Percentiles rank a stretch among this genome's conserved stretches.
phyloP scores from a whole-genome alignment of 805 yeast genomes.

The Teunomyces tritomae region DNA sequence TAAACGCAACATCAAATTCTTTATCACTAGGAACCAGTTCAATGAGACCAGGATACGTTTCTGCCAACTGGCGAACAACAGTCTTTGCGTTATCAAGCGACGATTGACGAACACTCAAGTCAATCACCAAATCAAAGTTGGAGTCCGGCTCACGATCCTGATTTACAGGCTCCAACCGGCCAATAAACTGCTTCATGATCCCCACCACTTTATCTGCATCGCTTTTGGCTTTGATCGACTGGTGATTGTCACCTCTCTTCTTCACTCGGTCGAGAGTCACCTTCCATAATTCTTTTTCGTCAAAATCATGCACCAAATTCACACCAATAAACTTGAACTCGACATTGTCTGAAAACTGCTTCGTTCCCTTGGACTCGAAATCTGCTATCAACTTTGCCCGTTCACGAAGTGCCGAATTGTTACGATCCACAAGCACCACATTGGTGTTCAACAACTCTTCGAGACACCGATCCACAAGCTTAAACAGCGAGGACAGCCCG shows the following conservation, averaged over 20 bases:
- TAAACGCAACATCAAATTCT: conserved; percentile 46
- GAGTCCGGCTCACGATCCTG: conserved; percentile 53
- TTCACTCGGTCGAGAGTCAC: conserved; percentile 60
- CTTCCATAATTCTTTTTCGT: conserved; percentile 40
- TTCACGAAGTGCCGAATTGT: conserved; percentile 73
- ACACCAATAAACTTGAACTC: conserved; percentile 63
- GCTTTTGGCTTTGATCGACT: conserved; percentile 60
- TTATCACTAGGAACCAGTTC: conserved; percentile 23
- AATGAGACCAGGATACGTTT: conserved; percentile 43
- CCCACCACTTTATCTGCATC: conserved; percentile 50
- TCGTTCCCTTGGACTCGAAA: conserved; percentile 41
- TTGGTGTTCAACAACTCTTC: conserved; percentile 27
- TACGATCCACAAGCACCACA: conserved; percentile 75
- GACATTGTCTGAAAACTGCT: conserved; percentile 33
- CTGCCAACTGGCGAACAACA: conserved; percentile 24
- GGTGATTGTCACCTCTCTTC: conserved; percentile 84
- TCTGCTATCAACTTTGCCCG: conserved; percentile 62
- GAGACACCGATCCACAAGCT: conserved; percentile 48
- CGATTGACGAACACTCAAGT: conserved; percentile 44
- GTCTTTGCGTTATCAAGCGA: conserved; percentile 14
- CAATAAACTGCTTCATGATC: conserved; percentile 73
- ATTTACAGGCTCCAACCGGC: conserved; percentile 63
- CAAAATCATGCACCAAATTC: conserved; percentile 50
- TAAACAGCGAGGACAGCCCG: conserved; percentile 42
- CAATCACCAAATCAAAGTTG: conserved; percentile 62